Evolutionary conservation across 192 early-diverging fungal species (phyloP).

Genomic region (Funneliformis geosporum): DNA sequence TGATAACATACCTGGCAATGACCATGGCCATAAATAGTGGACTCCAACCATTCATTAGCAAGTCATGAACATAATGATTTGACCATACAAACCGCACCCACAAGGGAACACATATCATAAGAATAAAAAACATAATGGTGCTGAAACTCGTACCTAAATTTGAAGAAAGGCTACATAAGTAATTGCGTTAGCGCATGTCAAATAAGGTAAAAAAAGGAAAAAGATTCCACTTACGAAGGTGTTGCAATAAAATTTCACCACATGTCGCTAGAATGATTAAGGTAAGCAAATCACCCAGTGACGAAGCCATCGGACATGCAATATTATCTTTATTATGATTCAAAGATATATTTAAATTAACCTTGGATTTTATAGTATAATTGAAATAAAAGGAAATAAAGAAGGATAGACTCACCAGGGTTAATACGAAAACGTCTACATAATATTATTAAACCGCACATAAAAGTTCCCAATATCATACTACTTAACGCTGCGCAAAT

Average conservation of each 20-base stretch:
- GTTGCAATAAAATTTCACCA: constrained; percentile 48
- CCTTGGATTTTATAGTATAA: neutral
- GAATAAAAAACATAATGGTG: constrained; percentile 45
- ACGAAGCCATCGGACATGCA: constrained; percentile 74
- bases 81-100: constrained; percentile 52
- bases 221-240: constrained; percentile 46
- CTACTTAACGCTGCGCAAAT: constrained; percentile 69
- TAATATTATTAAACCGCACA: constrained; percentile 65
- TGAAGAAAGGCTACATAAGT: neutral
- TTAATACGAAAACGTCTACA: constrained; percentile 68
- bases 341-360: neutral
- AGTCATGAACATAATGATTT: constrained; percentile 64
- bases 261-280: constrained; percentile 62
- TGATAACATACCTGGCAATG: constrained; percentile 57
- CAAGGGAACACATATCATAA: constrained; percentile 46
- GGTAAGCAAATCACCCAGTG: constrained; percentile 73
- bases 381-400: neutral
- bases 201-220: neutral
- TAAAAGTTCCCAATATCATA: constrained; percentile 70
- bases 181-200: neutral
- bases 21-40: constrained; percentile 75
- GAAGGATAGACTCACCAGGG: constrained; percentile 56
- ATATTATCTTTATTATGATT: constrained; percentile 59
- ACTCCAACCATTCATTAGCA: constrained; percentile 73
- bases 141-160: constrained; percentile 42